Evolutionary conservation across 768 basidiomycete species (phyloP).

Genomic region (Tylopilus subfusipes): DNA sequence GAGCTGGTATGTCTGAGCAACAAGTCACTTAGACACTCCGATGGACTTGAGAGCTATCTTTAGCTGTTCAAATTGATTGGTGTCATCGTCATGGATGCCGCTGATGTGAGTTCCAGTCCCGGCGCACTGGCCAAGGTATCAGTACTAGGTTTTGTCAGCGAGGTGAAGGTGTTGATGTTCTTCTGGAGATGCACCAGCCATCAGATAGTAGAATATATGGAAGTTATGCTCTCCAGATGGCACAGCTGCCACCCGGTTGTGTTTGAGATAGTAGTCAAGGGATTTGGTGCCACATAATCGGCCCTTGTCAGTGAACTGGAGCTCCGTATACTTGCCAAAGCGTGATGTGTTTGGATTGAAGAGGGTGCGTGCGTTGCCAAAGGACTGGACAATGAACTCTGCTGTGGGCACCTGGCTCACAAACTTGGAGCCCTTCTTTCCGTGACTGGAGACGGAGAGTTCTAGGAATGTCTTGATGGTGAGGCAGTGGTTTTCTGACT

Average conservation of each 20-base stretch:
- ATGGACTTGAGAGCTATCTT: constrained; percentile 92
- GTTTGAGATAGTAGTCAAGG: constrained; percentile 93
- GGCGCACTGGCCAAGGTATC: constrained; percentile 78
- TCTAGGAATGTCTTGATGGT: constrained; percentile 91
- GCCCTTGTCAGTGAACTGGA: constrained; percentile 93
- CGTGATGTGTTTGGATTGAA: constrained; percentile 95
- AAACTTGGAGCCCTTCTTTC: constrained; percentile 94
- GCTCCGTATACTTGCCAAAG: constrained; percentile 96
- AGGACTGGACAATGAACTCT: constrained; percentile 93
- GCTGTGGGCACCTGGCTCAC: constrained; percentile 83
- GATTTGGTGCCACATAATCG: constrained; percentile 88
- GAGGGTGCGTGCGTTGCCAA: constrained; percentile 88
- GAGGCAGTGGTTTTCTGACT: constrained; percentile 87
- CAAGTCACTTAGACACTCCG: constrained; percentile 90
- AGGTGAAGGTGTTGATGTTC: constrained; percentile 88
- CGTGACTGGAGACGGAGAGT: constrained; percentile 79
- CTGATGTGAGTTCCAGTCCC: constrained; percentile 41
- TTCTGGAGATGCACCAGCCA: constrained; percentile 84
- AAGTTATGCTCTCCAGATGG: constrained; percentile 95
- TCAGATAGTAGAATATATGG: constrained; percentile 96
- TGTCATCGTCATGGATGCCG: constrained; percentile 71
- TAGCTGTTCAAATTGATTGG: constrained; percentile 86
- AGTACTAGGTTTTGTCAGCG: constrained; percentile 73
- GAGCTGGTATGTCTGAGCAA: constrained; percentile 94
- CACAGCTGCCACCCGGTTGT: constrained; percentile 81